Base-by-base conservation (phyloP, 2,329 filamentous ascomycete genomes). In the Ceratocystis huliohia region DNA sequence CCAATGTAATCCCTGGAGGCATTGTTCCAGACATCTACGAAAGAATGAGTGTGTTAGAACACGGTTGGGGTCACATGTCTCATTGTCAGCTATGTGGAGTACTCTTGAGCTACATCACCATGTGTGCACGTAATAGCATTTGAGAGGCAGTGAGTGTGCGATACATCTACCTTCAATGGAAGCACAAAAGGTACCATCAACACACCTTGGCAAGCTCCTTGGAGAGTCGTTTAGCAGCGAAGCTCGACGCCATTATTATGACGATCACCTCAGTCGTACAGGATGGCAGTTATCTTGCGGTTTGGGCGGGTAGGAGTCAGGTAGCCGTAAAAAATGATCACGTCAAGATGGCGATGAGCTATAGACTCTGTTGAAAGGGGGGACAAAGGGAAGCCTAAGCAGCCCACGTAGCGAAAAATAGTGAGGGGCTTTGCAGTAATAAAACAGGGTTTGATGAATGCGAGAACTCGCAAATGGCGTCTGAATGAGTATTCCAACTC, bases 1-100 rank as follows among this genome's bases (percentile, higher is more conserved):
- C 85, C 62, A 97, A 84, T 62, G 83, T 81, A 75, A 99, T 96
- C 65, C 85, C 85, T 20, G 84, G 84, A 50, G 86, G 85, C 48
- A 86, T 73, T 68, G 76, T 75, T 69, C 78, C 80, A 63, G 78
- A 76, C 70, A 85, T 83, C 83, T 86, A 41, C 30, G 8, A 44
- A 7, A 56, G 63, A 25, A 53, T 41, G 8, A 41, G 5, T 37
- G 53, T 64, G 63, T 64, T 41, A 64, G 56, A 59, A 37, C 2
- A 33, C 7, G n/a, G 15, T 22, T 33, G 2, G 28, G 25, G 15
- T 59, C 30, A 59, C 28, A 59, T 59, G 56, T 59, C 56, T 59
- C 56, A 59, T 33, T 8, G 56, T 30, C 4, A 30, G 56, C 56
- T 37, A 8, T 37, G 37, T 28, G 17, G 56, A 59, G 28, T 22